Percentiles rank a stretch among this genome's conserved stretches.
These are phyloP conservation scores for Globisporangium solare DNA, from an alignment of 352 stramenopile genomes.

Conservation along the genomic window DNA sequence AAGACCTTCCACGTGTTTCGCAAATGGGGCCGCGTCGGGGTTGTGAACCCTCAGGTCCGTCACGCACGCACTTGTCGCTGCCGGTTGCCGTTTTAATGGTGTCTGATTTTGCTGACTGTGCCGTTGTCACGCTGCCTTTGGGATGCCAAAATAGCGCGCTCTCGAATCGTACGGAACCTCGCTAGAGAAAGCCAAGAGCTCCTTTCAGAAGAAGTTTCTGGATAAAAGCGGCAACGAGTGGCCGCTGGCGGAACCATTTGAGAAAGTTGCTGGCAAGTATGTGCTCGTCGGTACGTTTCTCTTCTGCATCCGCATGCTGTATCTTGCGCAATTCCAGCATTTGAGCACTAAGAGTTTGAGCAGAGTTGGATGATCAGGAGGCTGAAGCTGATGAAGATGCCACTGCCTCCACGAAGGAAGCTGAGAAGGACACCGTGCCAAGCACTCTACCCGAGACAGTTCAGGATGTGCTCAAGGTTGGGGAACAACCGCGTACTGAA, in stretches of 20 bases:
- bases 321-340: neutral
- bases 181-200: slow-evolving; percentile 43
- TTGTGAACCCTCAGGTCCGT: slow-evolving; percentile 37
- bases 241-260: slow-evolving; percentile 39
- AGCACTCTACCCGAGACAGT: no score
- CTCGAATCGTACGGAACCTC: no score
- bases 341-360: no score
- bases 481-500: neutral
- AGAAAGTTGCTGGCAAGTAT: slow-evolving; percentile 49
- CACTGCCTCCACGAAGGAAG: no score
- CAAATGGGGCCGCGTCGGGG: slow-evolving; percentile 67
- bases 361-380: slow-evolving; percentile 38
- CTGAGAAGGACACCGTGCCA: no score
- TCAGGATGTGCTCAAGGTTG: no score
- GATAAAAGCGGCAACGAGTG: slow-evolving; percentile 67
- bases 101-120: no score
- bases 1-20: slow-evolving; percentile 46
- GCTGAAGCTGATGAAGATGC: slow-evolving; percentile 1
- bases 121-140: no score
- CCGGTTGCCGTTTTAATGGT: no score
- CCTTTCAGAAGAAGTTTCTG: slow-evolving; percentile 59
- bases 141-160: no score
- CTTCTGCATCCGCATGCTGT: neutral
- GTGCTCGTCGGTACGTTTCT: slow-evolving; percentile 49
- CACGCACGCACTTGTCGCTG: no score